Evolutionary conservation across 352 stramenopile species (phyloP).

Genomic region (Phytophthora lateralis): DNA sequence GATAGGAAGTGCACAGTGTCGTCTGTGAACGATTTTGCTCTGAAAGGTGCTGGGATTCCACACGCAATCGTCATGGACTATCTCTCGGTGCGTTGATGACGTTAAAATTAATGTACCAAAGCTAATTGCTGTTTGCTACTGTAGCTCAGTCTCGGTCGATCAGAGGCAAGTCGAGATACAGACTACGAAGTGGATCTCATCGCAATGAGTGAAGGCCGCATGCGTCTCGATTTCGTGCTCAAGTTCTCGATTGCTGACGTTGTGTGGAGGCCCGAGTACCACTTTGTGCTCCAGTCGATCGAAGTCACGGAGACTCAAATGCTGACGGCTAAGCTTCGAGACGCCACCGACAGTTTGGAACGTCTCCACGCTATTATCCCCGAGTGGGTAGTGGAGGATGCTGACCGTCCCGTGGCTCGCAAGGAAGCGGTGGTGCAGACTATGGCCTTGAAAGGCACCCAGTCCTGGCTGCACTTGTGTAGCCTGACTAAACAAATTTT

Average conservation of each 20-base stretch:
- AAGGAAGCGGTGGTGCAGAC: conserved; percentile 19
- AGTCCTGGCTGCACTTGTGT: conserved; percentile 30
- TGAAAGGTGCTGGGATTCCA: conserved; percentile 31
- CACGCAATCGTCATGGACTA: conserved; percentile 36
- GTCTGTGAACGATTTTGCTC: conserved; percentile 32
- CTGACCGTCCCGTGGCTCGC: background rate
- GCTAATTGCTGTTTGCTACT: background rate
- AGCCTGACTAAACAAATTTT: conserved; percentile 11
- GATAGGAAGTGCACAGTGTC: conserved; percentile 36
- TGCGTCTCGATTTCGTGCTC: conserved; percentile 30
- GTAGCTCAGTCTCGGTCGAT: conserved; percentile 22
- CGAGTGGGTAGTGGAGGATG: conserved; percentile 20
- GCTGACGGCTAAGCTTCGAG: conserved; percentile 28
- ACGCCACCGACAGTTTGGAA: conserved; percentile 31
- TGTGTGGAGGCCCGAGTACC: conserved; percentile 35
- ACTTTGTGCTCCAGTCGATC: conserved; percentile 36
- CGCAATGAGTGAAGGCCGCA: conserved; percentile 26
- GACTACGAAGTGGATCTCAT: conserved; percentile 33
- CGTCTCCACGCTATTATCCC: conserved; percentile 33
- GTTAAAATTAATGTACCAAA: background rate
- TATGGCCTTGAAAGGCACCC: conserved; percentile 20
- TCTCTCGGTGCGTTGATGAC: conserved; percentile 16
- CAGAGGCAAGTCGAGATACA: background rate
- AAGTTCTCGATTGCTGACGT: conserved; percentile 33
- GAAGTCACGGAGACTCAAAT: conserved; percentile 36